Evolutionary conservation across 2,329 filamentous ascomycete species (phyloP), one percentile per base, ranked within the genome.

Genomic region (Clonostachys sp.): DNA sequence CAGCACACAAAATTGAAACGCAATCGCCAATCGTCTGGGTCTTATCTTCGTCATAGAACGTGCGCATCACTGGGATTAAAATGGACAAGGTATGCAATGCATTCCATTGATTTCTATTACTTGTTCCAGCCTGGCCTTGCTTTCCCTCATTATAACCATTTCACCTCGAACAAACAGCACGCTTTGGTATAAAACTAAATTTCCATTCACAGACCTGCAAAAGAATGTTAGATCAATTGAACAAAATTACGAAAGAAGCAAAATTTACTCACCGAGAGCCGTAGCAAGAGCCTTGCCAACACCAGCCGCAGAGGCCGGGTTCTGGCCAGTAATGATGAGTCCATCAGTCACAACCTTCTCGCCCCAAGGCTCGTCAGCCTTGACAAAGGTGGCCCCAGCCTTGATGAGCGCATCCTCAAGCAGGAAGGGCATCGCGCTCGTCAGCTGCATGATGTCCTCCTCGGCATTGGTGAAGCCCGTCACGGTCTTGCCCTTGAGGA

Each of bases 391-490:
- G 17, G 72, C 84, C 7, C 78, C 78, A 13, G 64, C 71, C 12
- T 70, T 68, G 57, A 71, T 64, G 47, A 86, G 66, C 53, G 71
- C 68, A 35, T 74, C 71, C 68, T 86, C 81, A 3, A 84, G 72
- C 55, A 75, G 57, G 53, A 81, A 81, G 3, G 83, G 82, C 71
- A 84, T 73, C 12, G 70, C 78, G 2, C 71, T 74, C 18, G 64
- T 73, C 13, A 72, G 67, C 57, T 73, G 59, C 7, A 68, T 61
- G 46, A 82, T 60, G 1, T 67, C 63, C 61, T 76, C 72, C 51
- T 78, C 75, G 61, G 81, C 80, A 41, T 87, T 76, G 62, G 75
- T 61, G 63, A 87, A 87, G 10, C 78, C 83, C 1, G 82, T 85
- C 20, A 82, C 79, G 42, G 73, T 66, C 58, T 74, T 75, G 41